phyloP scores from a whole-genome alignment of 1,139 yeast genomes.

The Zygosaccharomyces pseudobailii region DNA sequence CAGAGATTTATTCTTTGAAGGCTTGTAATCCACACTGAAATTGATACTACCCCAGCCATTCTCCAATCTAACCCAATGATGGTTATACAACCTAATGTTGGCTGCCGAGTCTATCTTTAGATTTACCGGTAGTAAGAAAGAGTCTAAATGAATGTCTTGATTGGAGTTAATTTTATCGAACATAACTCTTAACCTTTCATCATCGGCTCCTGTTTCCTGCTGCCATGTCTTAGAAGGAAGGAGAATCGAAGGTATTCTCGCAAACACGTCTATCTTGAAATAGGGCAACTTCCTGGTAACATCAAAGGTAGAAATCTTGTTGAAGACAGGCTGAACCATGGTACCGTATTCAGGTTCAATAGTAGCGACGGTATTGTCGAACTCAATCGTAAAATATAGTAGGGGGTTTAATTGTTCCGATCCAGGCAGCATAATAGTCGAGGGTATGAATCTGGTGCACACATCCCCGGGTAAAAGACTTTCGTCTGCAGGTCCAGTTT shows the following conservation, averaged over 20 bases:
- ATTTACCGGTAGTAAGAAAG: slow-evolving; percentile 34
- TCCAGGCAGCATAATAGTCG: slow-evolving; percentile 59
- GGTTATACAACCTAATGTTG: slow-evolving; percentile 42
- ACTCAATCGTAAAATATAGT: slow-evolving; percentile 66
- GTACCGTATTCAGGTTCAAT: slow-evolving; percentile 77
- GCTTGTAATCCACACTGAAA: slow-evolving; percentile 73
- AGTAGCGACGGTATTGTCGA: slow-evolving; percentile 78
- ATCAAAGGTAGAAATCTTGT: slow-evolving; percentile 86
- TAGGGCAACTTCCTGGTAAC: slow-evolving; percentile 61
- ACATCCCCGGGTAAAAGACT: slow-evolving; percentile 29
- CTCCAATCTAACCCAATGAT: slow-evolving; percentile 41
- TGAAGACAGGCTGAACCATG: slow-evolving; percentile 63
- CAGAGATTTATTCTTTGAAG: slow-evolving; percentile 63
- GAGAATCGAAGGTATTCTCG: slow-evolving; percentile 66
- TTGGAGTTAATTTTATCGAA: slow-evolving; percentile 34
- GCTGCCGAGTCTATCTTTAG: slow-evolving; percentile 39
- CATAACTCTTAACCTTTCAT: slow-evolving; percentile 34
- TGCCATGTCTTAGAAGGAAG: slow-evolving; percentile 45
- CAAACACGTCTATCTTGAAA: slow-evolving; percentile 65
- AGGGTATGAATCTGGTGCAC: slow-evolving; percentile 49
- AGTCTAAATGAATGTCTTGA: slow-evolving; percentile 40
- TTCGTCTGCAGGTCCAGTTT: slow-evolving; percentile 29
- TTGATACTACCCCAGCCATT: slow-evolving; percentile 43
- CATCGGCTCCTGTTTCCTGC: slow-evolving; percentile 24
- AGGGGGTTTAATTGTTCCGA: slow-evolving; percentile 47